Percentiles rank a stretch among this genome's conserved stretches.
Conservation (phyloP, 2,329 filamentous ascomycete species). For the Fusarium devonianum region DNA sequence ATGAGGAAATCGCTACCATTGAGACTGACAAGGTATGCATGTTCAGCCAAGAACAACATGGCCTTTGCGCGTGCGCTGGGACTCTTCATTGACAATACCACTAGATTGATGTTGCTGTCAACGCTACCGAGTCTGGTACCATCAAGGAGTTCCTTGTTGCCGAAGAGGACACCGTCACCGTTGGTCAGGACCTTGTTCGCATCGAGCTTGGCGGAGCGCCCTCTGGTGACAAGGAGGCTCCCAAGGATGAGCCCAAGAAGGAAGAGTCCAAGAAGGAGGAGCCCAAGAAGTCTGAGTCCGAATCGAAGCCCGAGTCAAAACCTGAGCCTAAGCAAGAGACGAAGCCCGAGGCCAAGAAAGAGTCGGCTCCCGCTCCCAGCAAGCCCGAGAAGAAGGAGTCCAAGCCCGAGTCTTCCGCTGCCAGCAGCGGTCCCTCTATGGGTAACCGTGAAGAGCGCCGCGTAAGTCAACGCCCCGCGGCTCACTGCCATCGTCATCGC, state of each 20-base stretch:
- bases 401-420: constrained; percentile 29
- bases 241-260: constrained; percentile 42
- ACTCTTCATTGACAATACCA: constrained; percentile 12
- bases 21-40: constrained; percentile 95
- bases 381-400: constrained; percentile 43
- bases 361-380: constrained; percentile 36
- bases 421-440: constrained; percentile 49
- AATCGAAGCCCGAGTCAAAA: constrained; percentile 48
- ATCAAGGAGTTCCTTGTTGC: constrained; percentile 91
- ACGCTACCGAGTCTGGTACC: constrained; percentile 87
- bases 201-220: constrained; percentile 77
- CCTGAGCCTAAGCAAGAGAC: constrained; percentile 44
- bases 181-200: constrained; percentile 89
- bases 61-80: neutral
- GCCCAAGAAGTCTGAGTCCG: constrained; percentile 46
- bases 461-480: constrained; percentile 59
- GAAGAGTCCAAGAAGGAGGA: constrained; percentile 50
- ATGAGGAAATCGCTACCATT: constrained; percentile 98
- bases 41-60: neutral
- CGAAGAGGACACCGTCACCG: constrained; percentile 94
- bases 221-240: constrained; percentile 47
- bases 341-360: constrained; percentile 47
- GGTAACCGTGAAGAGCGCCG: constrained; percentile 87
- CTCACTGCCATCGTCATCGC: neutral
- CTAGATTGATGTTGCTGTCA: constrained; percentile 95